These are phyloP conservation scores for Neofusicoccum umdonicola DNA, from an alignment of 2,329 filamentous ascomycete genomes.

Conservation along the genomic window DNA sequence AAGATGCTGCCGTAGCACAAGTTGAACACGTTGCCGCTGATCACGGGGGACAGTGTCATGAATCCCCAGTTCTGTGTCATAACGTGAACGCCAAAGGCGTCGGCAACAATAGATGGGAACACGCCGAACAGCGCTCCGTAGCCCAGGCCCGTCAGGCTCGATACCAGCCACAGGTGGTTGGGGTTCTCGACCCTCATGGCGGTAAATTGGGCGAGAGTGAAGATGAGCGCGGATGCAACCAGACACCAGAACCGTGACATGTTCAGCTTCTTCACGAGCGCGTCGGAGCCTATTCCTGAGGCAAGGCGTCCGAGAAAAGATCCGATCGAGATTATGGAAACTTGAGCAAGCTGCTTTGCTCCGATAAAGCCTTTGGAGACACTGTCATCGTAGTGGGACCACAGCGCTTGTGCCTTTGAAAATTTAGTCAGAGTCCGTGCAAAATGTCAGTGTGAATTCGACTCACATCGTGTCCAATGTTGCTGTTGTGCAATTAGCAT, in stretches of 20 bases:
- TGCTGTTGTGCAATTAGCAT: conserved; percentile 54
- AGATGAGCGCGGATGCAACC: conserved; percentile 72
- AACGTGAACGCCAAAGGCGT: conserved; percentile 86
- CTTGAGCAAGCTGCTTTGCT: conserved; percentile 82
- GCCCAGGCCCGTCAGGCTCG: conserved; percentile 77
- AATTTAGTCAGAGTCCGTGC: not conserved
- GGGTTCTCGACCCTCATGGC: conserved; percentile 76
- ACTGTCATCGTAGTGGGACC: conserved; percentile 77
- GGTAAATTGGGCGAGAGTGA: conserved; percentile 73
- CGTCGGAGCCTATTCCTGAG: conserved; percentile 76
- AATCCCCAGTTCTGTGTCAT: conserved; percentile 95
- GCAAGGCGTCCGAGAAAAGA: conserved; percentile 80
- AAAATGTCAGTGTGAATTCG: not conserved
- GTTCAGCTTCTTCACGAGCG: conserved; percentile 76
- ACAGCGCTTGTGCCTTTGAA: conserved; percentile 67
- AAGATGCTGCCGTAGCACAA: conserved; percentile 82
- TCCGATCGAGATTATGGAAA: conserved; percentile 86
- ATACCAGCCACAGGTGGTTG: conserved; percentile 72
- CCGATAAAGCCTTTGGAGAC: conserved; percentile 73
- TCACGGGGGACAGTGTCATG: conserved; percentile 84
- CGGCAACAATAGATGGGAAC: conserved; percentile 80
- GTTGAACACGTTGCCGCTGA: conserved; percentile 91
- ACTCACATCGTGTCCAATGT: conserved; percentile 66
- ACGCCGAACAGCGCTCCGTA: conserved; percentile 96
- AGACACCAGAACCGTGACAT: conserved; percentile 91